These are phyloP conservation scores for Backusella mclennaniae DNA, from an alignment of 192 early-diverging fungal genomes.

Conservation along the genomic window DNA sequence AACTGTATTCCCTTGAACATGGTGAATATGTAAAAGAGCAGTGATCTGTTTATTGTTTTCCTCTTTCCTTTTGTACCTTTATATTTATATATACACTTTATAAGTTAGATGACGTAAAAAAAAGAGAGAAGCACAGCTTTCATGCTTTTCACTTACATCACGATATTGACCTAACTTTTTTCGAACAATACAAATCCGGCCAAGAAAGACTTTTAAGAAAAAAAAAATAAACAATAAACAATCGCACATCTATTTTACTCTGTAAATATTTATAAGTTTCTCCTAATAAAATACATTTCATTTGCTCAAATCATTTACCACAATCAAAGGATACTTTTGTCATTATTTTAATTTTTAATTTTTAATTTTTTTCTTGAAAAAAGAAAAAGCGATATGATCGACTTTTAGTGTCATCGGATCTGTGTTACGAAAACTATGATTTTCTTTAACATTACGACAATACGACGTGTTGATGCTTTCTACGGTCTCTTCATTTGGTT, in stretches of 20 bases:
- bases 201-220: constrained; percentile 4
- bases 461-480: not conserved
- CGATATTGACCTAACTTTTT: not conserved
- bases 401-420: not conserved
- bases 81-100: not conserved
- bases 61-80: not conserved
- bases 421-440: not conserved
- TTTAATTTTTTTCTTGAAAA: not conserved
- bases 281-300: not conserved
- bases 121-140: not conserved
- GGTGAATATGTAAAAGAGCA: not conserved
- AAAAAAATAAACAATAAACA: not conserved
- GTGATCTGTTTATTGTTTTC: not conserved
- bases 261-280: not conserved
- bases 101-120: not conserved
- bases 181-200: not conserved
- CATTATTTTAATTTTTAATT: not conserved
- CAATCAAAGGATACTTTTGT: not conserved
- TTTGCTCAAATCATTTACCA: not conserved
- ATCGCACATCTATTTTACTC: not conserved
- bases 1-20: not conserved
- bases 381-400: not conserved
- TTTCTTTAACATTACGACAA: not conserved
- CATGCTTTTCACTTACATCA: not conserved
- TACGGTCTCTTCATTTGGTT: not conserved